Evolutionary conservation across 164 flowering plant species (phyloP).

Genomic region (Buxus sempervirens): DNA sequence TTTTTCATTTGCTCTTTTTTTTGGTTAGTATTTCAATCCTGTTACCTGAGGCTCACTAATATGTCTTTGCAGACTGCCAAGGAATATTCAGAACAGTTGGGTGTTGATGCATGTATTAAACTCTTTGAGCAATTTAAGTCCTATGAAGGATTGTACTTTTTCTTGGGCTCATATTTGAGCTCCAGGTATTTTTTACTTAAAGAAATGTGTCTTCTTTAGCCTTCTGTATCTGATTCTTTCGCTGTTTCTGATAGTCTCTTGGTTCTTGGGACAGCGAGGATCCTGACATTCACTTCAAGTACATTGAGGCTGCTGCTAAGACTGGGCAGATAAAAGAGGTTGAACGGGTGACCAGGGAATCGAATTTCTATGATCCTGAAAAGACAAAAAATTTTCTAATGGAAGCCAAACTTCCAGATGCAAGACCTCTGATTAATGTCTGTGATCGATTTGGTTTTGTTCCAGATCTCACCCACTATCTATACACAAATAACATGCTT

Average conservation of each 20-base stretch:
- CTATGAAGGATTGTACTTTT: slow-evolving; percentile 78
- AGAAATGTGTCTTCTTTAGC: background rate
- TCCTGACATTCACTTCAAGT: slow-evolving; percentile 82
- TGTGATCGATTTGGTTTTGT: slow-evolving; percentile 87
- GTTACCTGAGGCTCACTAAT: background rate
- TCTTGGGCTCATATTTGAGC: slow-evolving; percentile 77
- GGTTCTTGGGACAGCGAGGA: slow-evolving; percentile 55
- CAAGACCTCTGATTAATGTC: slow-evolving; percentile 77
- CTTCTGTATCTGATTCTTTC: background rate
- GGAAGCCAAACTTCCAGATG: slow-evolving; percentile 93
- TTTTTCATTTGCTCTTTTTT: no score
- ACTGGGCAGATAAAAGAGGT: slow-evolving; percentile 85
- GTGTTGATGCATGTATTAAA: slow-evolving; percentile 69
- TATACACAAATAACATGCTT: slow-evolving; percentile 74
- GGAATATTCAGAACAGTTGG: slow-evolving; percentile 78
- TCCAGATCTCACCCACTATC: slow-evolving; percentile 77
- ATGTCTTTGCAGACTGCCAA: slow-evolving; percentile 55
- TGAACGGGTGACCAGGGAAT: slow-evolving; percentile 81
- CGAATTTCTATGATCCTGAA: slow-evolving; percentile 75
- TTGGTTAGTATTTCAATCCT: background rate
- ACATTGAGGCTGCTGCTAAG: slow-evolving; percentile 84
- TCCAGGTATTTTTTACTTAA: slow-evolving; percentile 42
- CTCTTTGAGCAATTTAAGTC: slow-evolving; percentile 86
- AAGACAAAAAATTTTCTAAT: slow-evolving; percentile 79
- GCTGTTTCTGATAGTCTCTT: background rate